These are phyloP conservation scores for Leccinum aurantiacum DNA, from an alignment of 768 basidiomycete species.

Conservation along the genomic window DNA sequence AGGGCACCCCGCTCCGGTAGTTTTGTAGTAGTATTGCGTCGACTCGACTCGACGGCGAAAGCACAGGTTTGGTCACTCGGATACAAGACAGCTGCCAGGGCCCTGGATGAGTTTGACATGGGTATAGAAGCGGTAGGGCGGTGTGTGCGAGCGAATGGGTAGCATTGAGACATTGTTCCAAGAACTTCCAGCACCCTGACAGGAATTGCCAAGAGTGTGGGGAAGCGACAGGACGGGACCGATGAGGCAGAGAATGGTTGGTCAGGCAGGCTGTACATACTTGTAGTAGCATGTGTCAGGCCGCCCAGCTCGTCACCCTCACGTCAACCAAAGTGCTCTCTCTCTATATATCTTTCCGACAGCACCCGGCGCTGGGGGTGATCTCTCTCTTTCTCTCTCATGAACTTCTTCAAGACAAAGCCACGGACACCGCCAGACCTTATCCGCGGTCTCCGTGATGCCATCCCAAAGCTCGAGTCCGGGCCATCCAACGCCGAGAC, in stretches of 20 bases:
- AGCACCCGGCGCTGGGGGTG: neutral
- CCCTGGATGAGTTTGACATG: conserved; percentile 4
- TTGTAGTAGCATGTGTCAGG: too few relatives aligned
- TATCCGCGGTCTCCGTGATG: conserved; percentile 77
- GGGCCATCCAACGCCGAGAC: conserved; percentile 74
- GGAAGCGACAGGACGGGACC: neutral
- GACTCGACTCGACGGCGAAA: neutral
- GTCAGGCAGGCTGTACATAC: too few relatives aligned
- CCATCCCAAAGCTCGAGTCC: conserved; percentile 72
- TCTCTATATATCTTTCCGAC: neutral
- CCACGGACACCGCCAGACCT: conserved; percentile 85
- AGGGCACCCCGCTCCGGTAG: too few relatives aligned
- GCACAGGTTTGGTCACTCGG: neutral
- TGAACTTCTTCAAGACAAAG: conserved; percentile 98
- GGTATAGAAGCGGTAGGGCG: neutral
- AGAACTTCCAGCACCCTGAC: too few relatives aligned
- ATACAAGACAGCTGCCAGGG: neutral
- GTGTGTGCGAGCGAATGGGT: neutral
- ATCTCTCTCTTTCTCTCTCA: conserved; percentile 29
- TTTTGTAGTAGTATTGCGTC: too few relatives aligned
- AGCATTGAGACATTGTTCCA: too few relatives aligned
- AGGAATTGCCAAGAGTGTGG: too few relatives aligned
- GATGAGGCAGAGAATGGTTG: conserved; percentile 7
- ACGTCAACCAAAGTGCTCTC: too few relatives aligned
- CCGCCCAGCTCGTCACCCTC: too few relatives aligned